phyloP scores from a whole-genome alignment of 1,284 basidiomycete genomes.

The Malassezia furfur region DNA sequence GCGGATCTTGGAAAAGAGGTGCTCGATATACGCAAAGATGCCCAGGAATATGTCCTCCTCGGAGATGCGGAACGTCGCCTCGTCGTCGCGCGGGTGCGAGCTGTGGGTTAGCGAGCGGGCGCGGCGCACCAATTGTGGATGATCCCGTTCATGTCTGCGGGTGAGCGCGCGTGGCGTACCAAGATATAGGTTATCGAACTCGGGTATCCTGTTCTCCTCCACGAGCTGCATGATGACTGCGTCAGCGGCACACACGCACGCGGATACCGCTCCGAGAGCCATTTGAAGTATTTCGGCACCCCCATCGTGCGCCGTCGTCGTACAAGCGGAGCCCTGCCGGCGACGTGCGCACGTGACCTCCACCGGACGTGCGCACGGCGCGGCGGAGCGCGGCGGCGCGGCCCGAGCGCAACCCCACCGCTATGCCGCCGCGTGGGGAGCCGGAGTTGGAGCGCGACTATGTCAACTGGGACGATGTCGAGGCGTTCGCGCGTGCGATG shows the following conservation, averaged over 20 bases:
- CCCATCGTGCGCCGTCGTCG: conserved; percentile 18
- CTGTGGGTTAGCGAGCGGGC: conserved; percentile 64
- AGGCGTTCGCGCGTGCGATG: conserved; percentile 9
- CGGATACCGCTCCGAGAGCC: conserved; percentile 79
- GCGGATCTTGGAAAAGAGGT: conserved; percentile 91
- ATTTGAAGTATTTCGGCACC: conserved; percentile 55
- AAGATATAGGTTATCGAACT: conserved; percentile 75
- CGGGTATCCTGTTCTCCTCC: conserved; percentile 90
- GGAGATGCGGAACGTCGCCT: conserved; percentile 79
- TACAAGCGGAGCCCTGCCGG: too few species aligned
- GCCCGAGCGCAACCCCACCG: too few species aligned
- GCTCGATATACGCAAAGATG: conserved; percentile 93
- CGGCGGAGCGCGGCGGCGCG: too few species aligned
- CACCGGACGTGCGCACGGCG: not conserved
- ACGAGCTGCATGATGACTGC: conserved; percentile 96
- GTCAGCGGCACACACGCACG: conserved; percentile 63
- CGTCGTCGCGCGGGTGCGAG: conserved; percentile 78
- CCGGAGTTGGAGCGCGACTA: not conserved
- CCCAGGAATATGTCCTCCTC: conserved; percentile 96
- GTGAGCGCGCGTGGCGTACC: not conserved
- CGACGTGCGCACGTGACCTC: not conserved
- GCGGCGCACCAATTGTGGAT: conserved; percentile 59
- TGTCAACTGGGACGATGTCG: conserved; percentile 1
- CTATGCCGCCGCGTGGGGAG: not conserved
- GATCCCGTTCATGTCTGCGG: conserved; percentile 84